Evolutionary conservation across 1,139 yeast genomes (phyloP).

Genomic region (Suzukiozyma palmioleophila): DNA sequence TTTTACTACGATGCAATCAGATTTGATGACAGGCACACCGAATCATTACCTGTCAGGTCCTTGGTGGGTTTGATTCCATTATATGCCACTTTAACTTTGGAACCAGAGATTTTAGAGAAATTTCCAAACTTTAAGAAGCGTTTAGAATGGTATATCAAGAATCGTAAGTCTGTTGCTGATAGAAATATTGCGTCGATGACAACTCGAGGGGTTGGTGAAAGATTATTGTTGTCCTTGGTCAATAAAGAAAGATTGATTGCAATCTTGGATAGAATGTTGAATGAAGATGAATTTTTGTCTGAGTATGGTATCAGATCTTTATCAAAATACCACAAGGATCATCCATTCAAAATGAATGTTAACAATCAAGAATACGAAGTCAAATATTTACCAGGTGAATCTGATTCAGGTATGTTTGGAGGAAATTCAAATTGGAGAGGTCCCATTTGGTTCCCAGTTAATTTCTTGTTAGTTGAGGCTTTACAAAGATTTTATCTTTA

Average conservation of each 20-base stretch:
- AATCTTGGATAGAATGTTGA: slow-evolving; percentile 77
- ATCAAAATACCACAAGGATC: slow-evolving; percentile 80
- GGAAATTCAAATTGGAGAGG: slow-evolving; percentile 99
- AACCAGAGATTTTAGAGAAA: slow-evolving; percentile 74
- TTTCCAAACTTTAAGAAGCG: slow-evolving; percentile 86
- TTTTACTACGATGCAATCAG: slow-evolving; percentile 91
- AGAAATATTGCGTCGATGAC: slow-evolving; percentile 90
- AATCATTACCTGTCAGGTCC: slow-evolving; percentile 81
- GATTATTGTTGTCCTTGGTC: slow-evolving; percentile 77
- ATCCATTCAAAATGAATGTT: slow-evolving; percentile 86
- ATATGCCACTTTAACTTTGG: slow-evolving; percentile 86
- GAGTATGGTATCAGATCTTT: slow-evolving; percentile 86
- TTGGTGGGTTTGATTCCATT: slow-evolving; percentile 91
- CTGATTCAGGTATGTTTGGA: slow-evolving; percentile 93
- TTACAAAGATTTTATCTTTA: slow-evolving; percentile 85
- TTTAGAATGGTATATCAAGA: slow-evolving; percentile 80
- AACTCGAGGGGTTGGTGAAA: slow-evolving; percentile 80
- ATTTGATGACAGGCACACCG: slow-evolving; percentile 70
- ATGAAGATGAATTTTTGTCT: slow-evolving; percentile 83
- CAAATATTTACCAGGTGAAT: slow-evolving; percentile 85
- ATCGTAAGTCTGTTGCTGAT: slow-evolving; percentile 68
- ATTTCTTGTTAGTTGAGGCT: slow-evolving; percentile 82
- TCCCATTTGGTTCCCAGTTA: slow-evolving; percentile 98
- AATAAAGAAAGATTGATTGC: slow-evolving; percentile 75
- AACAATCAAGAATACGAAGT: slow-evolving; percentile 73